Base-by-base conservation (phyloP, 2,329 filamentous ascomycete genomes). In the Apiospora malaysiana region DNA sequence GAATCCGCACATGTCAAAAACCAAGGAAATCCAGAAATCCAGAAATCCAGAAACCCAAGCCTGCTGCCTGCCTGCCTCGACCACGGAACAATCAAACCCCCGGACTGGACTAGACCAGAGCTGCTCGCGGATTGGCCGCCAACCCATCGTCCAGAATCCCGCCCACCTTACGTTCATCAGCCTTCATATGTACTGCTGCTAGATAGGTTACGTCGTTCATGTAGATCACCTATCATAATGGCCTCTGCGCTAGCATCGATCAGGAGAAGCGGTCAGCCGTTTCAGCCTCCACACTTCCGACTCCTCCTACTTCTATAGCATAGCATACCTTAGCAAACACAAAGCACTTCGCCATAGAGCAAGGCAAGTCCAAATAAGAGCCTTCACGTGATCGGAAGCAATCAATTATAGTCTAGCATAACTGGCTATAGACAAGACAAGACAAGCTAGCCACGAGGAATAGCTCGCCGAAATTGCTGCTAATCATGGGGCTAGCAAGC, bases 1-100 rank as follows among this genome's bases (percentile, higher is more conserved):
- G 40, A 42, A 18, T 37, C 27, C 51, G 51, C 51, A 59, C 51
- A 59, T 59, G 51, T 59, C 51, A 59, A 59, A 59, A 59, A 32
- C 16, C 51, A 59, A 59, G 51, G 27, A 59, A 59, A 59, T 59
- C n/a, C n/a, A n/a, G n/a, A n/a, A n/a, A n/a, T n/a, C n/a, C n/a
- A n/a, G n/a, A n/a, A n/a, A n/a, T n/a, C n/a, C n/a, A n/a, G n/a
- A n/a, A n/a, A n/a, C n/a, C n/a, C n/a, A n/a, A n/a, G n/a, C n/a
- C n/a, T n/a, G n/a, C n/a, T n/a, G n/a, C n/a, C n/a, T n/a, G n/a
- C n/a, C n/a, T n/a, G n/a, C n/a, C n/a, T n/a, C n/a, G n/a, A n/a
- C n/a, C n/a, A n/a, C n/a, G 51, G 56, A 63, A 23, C 56, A 63
- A 63, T 63, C 56, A 18, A 63, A 63, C 14, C 56, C 18, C 56